Percentiles rank a stretch among this genome's conserved stretches.
These are phyloP conservation scores for Phytophthora syringae DNA, from an alignment of 352 stramenopile species.

Conservation along the genomic window DNA sequence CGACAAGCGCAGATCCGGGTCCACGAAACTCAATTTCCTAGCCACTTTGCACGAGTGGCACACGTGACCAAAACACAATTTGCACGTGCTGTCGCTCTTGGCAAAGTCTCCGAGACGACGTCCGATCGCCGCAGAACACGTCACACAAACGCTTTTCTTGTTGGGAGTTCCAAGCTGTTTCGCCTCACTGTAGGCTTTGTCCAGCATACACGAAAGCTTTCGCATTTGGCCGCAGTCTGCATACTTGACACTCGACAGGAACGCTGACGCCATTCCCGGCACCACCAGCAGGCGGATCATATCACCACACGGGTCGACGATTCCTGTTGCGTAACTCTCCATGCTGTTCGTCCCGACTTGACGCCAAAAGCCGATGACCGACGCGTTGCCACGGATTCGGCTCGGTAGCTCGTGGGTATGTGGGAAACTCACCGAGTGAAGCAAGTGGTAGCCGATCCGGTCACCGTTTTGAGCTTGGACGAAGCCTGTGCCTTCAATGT, in stretches of 20 bases:
- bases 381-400: slow-evolving; percentile 42
- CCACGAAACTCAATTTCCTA: slow-evolving; percentile 44
- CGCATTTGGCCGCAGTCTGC: slow-evolving; percentile 27
- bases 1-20: slow-evolving; percentile 32
- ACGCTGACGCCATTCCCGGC: slow-evolving; percentile 22
- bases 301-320: slow-evolving; percentile 34
- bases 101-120: slow-evolving; percentile 24
- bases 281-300: slow-evolving; percentile 30
- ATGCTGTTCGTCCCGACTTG: slow-evolving; percentile 30
- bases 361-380: slow-evolving; percentile 38
- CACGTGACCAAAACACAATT: slow-evolving; percentile 37
- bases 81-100: too few relatives aligned
- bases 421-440: slow-evolving; percentile 45
- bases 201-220: slow-evolving; percentile 35
- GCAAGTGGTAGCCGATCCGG: slow-evolving; percentile 39
- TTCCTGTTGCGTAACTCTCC: slow-evolving; percentile 36
- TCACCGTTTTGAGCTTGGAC: slow-evolving; percentile 31
- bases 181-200: slow-evolving; percentile 21
- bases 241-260: slow-evolving; percentile 34
- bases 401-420: slow-evolving; percentile 32
- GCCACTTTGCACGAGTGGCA: slow-evolving; percentile 34
- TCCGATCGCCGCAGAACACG: slow-evolving; percentile 7
- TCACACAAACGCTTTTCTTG: slow-evolving; percentile 24
- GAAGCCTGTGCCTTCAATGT: slow-evolving; percentile 36
- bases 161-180: slow-evolving; percentile 19